Conservation (phyloP, 805 yeast genomes). For the Barnettozyma wickerhamii region DNA sequence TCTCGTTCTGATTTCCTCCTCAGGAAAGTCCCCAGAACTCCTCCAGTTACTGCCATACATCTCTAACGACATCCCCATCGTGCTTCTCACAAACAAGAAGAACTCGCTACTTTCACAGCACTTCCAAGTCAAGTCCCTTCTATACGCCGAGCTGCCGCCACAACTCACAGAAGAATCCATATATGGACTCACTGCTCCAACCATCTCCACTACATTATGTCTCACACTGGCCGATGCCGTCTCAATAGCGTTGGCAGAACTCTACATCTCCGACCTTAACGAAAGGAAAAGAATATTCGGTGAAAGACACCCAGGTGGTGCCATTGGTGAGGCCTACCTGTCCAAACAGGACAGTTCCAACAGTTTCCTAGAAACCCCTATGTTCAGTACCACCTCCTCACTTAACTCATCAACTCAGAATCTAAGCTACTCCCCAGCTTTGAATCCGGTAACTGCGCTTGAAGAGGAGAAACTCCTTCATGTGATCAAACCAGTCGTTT, state of each 20-base stretch:
- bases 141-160: conserved; percentile 60
- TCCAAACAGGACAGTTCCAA: conserved; percentile 25
- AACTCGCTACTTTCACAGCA: conserved; percentile 50
- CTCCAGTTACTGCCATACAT: conserved; percentile 47
- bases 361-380: conserved; percentile 6
- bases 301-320: conserved; percentile 86
- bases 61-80: conserved; percentile 46
- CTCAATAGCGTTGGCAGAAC: conserved; percentile 66
- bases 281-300: conserved; percentile 57
- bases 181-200: conserved; percentile 85
- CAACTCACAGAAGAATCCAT: conserved; percentile 50
- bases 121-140: conserved; percentile 45
- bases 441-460: conserved; percentile 6
- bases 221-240: conserved; percentile 76
- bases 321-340: conserved; percentile 58
- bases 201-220: conserved; percentile 75
- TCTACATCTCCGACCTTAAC: conserved; percentile 51
- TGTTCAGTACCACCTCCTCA: conserved; percentile 13
- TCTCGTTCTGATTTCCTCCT: conserved; percentile 64
- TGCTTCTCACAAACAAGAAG: conserved; percentile 60
- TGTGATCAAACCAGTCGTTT: conserved; percentile 14
- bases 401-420: conserved; percentile 7
- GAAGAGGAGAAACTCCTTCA: conserved; percentile 7
- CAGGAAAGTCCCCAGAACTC: conserved; percentile 83
- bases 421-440: conserved; percentile 11